These are phyloP conservation scores for Chlorociboria aeruginascens DNA, from an alignment of 495 filamentous ascomycete genomes.

Conservation along the genomic window DNA sequence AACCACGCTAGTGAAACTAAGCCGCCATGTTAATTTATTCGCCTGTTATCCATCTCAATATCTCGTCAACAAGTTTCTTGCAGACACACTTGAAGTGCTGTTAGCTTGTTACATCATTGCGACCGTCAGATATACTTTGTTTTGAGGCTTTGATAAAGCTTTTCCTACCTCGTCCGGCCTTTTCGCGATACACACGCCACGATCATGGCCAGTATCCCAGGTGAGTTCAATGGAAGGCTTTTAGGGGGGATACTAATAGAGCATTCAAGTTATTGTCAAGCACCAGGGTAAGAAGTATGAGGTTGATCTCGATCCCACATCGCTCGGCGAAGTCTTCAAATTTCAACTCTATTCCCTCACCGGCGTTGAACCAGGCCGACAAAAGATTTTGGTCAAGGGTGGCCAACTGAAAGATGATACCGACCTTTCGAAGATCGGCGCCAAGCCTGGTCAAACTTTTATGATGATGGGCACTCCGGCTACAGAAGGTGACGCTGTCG, in stretches of 20 bases:
- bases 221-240: slow-evolving; percentile 26
- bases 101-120: not conserved
- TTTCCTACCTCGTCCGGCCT: too few species aligned
- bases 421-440: slow-evolving; percentile 65
- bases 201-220: slow-evolving; percentile 51
- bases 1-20: slow-evolving; percentile 6
- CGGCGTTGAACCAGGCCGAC: slow-evolving; percentile 88
- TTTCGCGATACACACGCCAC: slow-evolving; percentile 8
- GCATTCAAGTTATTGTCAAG: slow-evolving; percentile 68
- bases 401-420: slow-evolving; percentile 93
- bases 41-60: slow-evolving; percentile 1
- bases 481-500: slow-evolving; percentile 40
- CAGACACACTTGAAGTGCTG: not conserved
- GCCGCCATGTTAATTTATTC: slow-evolving; percentile 1
- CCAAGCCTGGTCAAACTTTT: slow-evolving; percentile 77
- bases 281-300: slow-evolving; percentile 91
- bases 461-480: slow-evolving; percentile 96
- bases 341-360: slow-evolving; percentile 91
- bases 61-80: slow-evolving; percentile 1
- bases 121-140: not conserved
- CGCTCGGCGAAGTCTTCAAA: slow-evolving; percentile 87
- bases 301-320: slow-evolving; percentile 75
- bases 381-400: slow-evolving; percentile 91
- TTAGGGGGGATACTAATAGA: not conserved
- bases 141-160: not conserved